These are phyloP conservation scores for Kuraishia hungarica DNA, from an alignment of 805 yeast species.

Conservation along the genomic window DNA sequence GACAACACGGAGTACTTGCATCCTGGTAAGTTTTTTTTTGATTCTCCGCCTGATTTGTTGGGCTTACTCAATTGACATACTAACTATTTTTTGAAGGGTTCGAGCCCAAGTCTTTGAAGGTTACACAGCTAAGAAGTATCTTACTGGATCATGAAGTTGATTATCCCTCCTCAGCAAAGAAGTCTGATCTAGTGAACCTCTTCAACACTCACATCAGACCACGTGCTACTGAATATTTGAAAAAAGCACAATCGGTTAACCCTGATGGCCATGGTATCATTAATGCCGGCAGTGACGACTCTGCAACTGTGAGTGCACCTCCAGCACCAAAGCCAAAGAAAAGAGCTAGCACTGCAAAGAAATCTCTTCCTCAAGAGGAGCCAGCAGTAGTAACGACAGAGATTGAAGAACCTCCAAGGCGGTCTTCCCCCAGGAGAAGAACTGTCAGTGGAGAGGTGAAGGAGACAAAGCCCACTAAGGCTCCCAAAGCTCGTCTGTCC, in stretches of 20 bases:
- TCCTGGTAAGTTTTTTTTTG: constrained; percentile 17
- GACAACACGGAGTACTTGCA: constrained; percentile 26
- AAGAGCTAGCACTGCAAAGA: constrained; percentile 3
- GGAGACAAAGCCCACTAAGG: not conserved
- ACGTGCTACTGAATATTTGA: constrained; percentile 31
- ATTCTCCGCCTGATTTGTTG: not conserved
- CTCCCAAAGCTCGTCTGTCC: not conserved
- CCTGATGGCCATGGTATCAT: constrained; percentile 17
- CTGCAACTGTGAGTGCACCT: not conserved
- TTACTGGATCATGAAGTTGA: constrained; percentile 54
- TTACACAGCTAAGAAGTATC: constrained; percentile 62
- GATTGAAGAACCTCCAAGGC: not conserved
- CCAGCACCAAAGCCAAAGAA: constrained; percentile 3
- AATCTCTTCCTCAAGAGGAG: not conserved
- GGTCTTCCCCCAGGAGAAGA: not conserved
- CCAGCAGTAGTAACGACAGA: not conserved
- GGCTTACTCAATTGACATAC: constrained; percentile 5
- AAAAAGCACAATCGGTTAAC: constrained; percentile 15
- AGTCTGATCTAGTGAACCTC: constrained; percentile 53
- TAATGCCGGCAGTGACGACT: constrained; percentile 4
- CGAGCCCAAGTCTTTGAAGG: constrained; percentile 56
- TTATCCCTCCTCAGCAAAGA: constrained; percentile 58
- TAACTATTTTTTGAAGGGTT: constrained; percentile 37
- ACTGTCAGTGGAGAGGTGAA: not conserved
- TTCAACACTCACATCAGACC: constrained; percentile 49